A percentile compares a stretch with the other conserved stretches of the same genome.
phyloP scores from a whole-genome alignment of 345 rosid genomes.

The Trapa bicornis region DNA sequence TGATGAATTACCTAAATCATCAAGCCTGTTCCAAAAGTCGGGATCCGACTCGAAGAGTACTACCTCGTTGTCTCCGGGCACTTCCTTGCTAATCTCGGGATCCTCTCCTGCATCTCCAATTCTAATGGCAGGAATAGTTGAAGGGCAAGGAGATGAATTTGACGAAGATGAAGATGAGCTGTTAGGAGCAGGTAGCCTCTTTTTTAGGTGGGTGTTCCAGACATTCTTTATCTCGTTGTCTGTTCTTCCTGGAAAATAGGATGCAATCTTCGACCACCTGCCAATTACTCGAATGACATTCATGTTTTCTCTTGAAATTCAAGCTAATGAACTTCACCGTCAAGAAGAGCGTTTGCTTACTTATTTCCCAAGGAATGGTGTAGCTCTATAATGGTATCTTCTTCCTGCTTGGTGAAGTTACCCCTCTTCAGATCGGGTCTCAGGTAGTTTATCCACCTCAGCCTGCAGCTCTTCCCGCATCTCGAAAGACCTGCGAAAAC shows the following conservation, averaged over 20 bases:
- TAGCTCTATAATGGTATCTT: slow-evolving; percentile 44
- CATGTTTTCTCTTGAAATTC: not conserved
- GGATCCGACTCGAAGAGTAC: slow-evolving; percentile 29
- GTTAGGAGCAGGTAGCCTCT: slow-evolving; percentile 29
- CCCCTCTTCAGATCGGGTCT: slow-evolving; percentile 87
- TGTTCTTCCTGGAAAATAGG: slow-evolving; percentile 71
- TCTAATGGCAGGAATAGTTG: not conserved
- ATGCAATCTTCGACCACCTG: slow-evolving; percentile 92
- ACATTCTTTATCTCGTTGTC: slow-evolving; percentile 92
- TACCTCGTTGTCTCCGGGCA: not conserved
- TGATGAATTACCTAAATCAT: slow-evolving; percentile 23
- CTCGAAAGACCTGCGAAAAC: slow-evolving; percentile 44
- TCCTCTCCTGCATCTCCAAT: not conserved
- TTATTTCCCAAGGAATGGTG: slow-evolving; percentile 65
- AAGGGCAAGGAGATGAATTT: slow-evolving; percentile 9
- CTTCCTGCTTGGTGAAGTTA: slow-evolving; percentile 62
- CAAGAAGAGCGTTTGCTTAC: slow-evolving; percentile 16
- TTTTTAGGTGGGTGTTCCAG: slow-evolving; percentile 82
- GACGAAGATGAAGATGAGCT: slow-evolving; percentile 30
- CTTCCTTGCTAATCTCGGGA: not conserved
- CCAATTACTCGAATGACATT: not conserved
- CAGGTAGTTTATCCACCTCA: slow-evolving; percentile 86
- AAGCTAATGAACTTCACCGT: not conserved
- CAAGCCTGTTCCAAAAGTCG: slow-evolving; percentile 68
- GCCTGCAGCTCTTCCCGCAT: slow-evolving; percentile 90